These are phyloP conservation scores for Lippia alba DNA, from an alignment of 305 asterid species.

Conservation along the genomic window DNA sequence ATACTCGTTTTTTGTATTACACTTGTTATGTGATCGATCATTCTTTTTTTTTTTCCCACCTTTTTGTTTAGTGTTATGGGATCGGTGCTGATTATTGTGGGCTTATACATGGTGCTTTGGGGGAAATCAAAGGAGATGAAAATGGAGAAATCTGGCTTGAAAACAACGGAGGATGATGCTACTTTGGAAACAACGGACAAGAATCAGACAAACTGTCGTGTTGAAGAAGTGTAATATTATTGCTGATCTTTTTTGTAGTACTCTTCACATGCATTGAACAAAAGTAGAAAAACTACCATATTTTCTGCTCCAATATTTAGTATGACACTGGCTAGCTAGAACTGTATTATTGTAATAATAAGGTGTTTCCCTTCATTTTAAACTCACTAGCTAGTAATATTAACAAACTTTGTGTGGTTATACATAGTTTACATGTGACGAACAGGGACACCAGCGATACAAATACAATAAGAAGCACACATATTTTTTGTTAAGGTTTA, in stretches of 20 bases:
- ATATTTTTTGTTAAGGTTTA: too few relatives aligned
- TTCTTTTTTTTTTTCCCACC: too few relatives aligned
- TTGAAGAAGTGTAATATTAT: constrained; percentile 20
- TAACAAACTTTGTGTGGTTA: too few relatives aligned
- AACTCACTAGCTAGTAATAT: too few relatives aligned
- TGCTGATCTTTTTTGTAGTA: neutral
- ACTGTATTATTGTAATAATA: too few relatives aligned
- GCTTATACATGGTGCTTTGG: constrained; percentile 44
- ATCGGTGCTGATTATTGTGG: constrained; percentile 40
- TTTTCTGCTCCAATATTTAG: too few relatives aligned
- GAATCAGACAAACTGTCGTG: constrained; percentile 7
- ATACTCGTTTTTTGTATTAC: neutral
- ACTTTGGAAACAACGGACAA: constrained; percentile 15
- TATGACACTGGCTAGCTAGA: neutral
- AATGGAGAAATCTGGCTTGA: neutral
- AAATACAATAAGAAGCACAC: too few relatives aligned
- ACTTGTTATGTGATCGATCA: too few relatives aligned
- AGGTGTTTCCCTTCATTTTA: too few relatives aligned
- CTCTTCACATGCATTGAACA: neutral
- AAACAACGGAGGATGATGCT: neutral
- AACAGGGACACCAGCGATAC: too few relatives aligned
- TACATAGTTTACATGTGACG: too few relatives aligned
- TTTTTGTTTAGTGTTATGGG: constrained; percentile 34
- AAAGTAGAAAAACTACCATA: neutral
- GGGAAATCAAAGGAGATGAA: constrained; percentile 35